These are phyloP conservation scores for Barbatosphaeria neglecta DNA, from an alignment of 495 filamentous ascomycete species.

Conservation along the genomic window DNA sequence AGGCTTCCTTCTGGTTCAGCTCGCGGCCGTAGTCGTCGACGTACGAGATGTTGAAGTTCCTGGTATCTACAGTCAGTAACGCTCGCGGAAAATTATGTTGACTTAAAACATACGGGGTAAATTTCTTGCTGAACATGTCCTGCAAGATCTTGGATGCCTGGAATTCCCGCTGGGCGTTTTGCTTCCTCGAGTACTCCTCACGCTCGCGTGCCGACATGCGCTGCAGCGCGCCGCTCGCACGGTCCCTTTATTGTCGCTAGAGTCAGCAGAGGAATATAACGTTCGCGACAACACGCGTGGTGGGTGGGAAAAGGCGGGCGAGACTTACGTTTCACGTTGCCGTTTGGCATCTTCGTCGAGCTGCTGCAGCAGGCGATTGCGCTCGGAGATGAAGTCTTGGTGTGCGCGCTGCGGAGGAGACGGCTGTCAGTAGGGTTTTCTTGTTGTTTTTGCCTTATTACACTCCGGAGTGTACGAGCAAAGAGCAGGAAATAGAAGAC, in stretches of 20 bases:
- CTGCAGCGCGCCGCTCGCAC: conserved; percentile 68
- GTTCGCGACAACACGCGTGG: too few relatives aligned
- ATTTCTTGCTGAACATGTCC: conserved; percentile 73
- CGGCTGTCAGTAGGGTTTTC: neutral
- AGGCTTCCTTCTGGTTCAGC: conserved; percentile 90
- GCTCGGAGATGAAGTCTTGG: conserved; percentile 71
- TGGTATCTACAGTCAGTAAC: neutral
- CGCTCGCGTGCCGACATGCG: conserved; percentile 79
- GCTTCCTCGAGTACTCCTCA: conserved; percentile 76
- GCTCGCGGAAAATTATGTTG: neutral
- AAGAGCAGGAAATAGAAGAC: neutral
- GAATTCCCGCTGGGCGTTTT: conserved; percentile 79
- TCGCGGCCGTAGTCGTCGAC: conserved; percentile 73
- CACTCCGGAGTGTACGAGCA: neutral
- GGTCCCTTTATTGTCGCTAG: conserved; percentile 39
- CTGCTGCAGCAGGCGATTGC: conserved; percentile 56
- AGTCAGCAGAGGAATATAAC: neutral
- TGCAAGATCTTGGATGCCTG: conserved; percentile 68
- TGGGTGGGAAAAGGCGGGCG: neutral
- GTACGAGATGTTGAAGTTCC: conserved; percentile 74
- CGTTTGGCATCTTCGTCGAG: conserved; percentile 66
- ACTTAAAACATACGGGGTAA: conserved; percentile 64
- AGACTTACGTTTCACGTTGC: conserved; percentile 56
- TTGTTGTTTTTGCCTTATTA: too few relatives aligned
- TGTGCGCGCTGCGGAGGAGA: conserved; percentile 56